Evolutionary conservation across 441 rosid species (phyloP).

Genomic region (Pelargonium cotyledonis): DNA sequence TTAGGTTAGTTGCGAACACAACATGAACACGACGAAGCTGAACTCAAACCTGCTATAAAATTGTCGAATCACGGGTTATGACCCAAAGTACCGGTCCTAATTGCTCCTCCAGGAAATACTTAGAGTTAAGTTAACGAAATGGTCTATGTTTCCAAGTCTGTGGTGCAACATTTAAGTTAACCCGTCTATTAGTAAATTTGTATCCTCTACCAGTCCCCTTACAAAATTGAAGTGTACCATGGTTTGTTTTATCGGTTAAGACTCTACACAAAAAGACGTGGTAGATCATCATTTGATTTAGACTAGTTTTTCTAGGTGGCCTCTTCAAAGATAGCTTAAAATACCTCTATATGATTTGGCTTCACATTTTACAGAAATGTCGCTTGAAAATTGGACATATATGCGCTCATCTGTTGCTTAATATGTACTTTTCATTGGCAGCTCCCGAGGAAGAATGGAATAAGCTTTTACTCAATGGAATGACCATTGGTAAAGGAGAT

Average conservation of each 20-base stretch:
- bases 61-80: too few relatives aligned
- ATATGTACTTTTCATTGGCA: constrained; percentile 25
- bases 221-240: too few relatives aligned
- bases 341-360: not conserved
- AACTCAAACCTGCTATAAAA: too few relatives aligned
- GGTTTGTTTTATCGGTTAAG: too few relatives aligned
- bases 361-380: too few relatives aligned
- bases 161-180: not conserved
- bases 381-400: not conserved
- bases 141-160: not conserved
- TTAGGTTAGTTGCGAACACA: too few relatives aligned
- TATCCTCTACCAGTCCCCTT: too few relatives aligned
- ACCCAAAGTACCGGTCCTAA: not conserved
- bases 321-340: not conserved
- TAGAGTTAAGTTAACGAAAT: not conserved
- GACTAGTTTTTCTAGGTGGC: not conserved
- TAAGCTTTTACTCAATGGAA: constrained; percentile 55
- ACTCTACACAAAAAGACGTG: too few relatives aligned
- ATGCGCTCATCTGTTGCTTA: not conserved
- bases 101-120: not conserved
- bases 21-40: too few relatives aligned
- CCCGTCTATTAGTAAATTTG: too few relatives aligned
- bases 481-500: constrained; percentile 68
- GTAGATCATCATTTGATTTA: too few relatives aligned
- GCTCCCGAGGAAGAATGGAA: constrained; percentile 92